Conservation (phyloP, 768 basidiomycete species). For the Mrakia frigida region DNA sequence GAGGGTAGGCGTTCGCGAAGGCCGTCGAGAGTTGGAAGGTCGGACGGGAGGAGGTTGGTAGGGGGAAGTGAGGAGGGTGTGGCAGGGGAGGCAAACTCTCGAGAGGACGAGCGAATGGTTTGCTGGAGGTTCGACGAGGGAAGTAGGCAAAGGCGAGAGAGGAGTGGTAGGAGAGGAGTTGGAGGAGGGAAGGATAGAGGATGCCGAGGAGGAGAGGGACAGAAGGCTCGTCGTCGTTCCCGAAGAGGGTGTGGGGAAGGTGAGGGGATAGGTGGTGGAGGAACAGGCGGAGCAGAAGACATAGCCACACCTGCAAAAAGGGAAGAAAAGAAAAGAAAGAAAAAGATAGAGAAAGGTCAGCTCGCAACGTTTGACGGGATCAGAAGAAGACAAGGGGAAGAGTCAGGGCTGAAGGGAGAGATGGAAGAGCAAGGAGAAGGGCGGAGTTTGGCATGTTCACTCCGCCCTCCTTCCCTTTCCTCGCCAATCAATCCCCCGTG, state of each 20-base stretch:
- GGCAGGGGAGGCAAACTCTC: constrained; percentile 22
- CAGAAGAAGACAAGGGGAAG: background rate
- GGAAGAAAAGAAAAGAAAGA: background rate
- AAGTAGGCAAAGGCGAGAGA: background rate
- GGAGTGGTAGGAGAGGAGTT: background rate
- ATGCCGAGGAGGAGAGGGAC: background rate
- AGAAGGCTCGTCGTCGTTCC: background rate
- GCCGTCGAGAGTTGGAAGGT: constrained; percentile 12
- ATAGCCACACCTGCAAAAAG: background rate
- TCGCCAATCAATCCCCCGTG: background rate
- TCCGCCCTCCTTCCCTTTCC: background rate
- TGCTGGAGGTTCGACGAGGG: background rate
- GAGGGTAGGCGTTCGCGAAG: constrained; percentile 1
- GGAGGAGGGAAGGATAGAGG: constrained; percentile 7
- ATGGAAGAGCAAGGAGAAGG: too few relatives aligned
- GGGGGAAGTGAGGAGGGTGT: constrained; percentile 14
- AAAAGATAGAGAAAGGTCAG: background rate
- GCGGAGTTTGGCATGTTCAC: background rate
- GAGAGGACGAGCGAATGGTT: constrained; percentile 21
- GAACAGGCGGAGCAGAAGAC: constrained; percentile 11
- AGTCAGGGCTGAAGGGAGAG: background rate
- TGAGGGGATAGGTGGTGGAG: constrained; percentile 16
- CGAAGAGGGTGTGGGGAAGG: constrained; percentile 3
- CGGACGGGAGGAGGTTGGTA: constrained; percentile 13
- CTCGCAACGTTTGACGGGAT: background rate